These are phyloP conservation scores for Capillidium rhysosporum DNA, from an alignment of 371 early-diverging fungal species.

Conservation along the genomic window DNA sequence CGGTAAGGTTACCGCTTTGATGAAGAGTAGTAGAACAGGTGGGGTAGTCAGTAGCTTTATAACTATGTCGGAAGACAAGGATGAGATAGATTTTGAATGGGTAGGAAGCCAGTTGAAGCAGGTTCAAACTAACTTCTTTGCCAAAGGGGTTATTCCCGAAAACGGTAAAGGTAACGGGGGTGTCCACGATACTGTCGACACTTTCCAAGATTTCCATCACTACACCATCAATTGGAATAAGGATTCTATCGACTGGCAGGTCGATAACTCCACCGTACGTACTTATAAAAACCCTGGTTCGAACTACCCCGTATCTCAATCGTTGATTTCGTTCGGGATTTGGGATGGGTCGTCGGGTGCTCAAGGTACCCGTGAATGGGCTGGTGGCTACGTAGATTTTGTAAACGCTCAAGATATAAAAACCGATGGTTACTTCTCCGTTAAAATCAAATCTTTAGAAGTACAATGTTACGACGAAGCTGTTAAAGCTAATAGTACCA, in stretches of 20 bases:
- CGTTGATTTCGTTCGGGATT: constrained; percentile 33
- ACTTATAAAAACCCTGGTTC: constrained; percentile 9
- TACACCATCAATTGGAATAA: constrained; percentile 32
- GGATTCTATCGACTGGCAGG: constrained; percentile 25
- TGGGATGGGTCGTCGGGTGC: constrained; percentile 46
- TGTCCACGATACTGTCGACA: constrained; percentile 7
- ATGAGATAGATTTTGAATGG: constrained; percentile 19
- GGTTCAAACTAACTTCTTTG: constrained; percentile 12
- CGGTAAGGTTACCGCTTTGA: constrained; percentile 1
- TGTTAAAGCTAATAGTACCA: no score
- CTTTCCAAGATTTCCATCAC: constrained; percentile 12
- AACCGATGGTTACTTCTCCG: background rate
- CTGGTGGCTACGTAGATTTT: constrained; percentile 33
- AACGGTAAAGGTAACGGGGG: background rate
- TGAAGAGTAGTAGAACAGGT: constrained; percentile 7
- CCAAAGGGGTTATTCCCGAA: constrained; percentile 4
- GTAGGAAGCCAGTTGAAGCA: constrained; percentile 8
- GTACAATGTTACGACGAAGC: background rate
- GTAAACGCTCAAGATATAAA: background rate
- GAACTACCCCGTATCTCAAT: background rate
- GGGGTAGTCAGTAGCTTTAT: constrained; percentile 16
- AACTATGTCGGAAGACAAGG: constrained; percentile 14
- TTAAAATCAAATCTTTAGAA: background rate
- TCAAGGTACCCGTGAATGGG: constrained; percentile 38
- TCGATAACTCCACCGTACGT: constrained; percentile 25